Evolutionary conservation across 768 basidiomycete species (phyloP).

Genomic region (Boletellus sp.): DNA sequence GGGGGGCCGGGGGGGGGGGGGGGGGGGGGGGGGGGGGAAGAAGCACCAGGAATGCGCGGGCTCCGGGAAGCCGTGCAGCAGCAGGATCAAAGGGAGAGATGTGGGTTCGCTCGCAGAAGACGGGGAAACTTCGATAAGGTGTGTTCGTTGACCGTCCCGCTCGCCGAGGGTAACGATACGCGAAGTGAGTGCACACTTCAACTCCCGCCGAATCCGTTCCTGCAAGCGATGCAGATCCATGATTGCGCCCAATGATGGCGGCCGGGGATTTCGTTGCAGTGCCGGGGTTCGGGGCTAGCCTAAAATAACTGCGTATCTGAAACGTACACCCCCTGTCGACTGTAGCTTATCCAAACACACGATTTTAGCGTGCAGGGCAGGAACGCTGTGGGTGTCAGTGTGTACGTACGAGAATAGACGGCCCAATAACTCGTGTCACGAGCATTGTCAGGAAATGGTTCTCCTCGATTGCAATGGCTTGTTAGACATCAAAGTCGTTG

Average conservation of each 20-base stretch:
- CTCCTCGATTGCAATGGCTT: conserved; percentile 2
- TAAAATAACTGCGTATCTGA: not conserved
- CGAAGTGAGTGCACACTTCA: conserved; percentile 32
- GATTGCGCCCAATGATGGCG: not conserved
- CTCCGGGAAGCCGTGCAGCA: conserved; percentile 67
- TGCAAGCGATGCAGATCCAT: conserved; percentile 16
- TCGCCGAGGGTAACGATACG: conserved; percentile 43
- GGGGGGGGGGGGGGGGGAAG: conserved; percentile 47
- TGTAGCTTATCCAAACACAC: not conserved
- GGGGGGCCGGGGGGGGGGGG: too few species aligned
- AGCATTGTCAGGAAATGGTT: conserved; percentile 4
- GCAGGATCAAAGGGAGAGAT: conserved; percentile 46
- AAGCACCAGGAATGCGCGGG: conserved; percentile 65
- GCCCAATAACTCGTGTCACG: not conserved
- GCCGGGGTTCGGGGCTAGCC: not conserved
- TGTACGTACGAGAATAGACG: conserved; percentile 12
- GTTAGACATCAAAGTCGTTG: conserved; percentile 1
- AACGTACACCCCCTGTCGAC: not conserved
- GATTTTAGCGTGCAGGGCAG: not conserved
- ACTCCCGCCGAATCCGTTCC: conserved; percentile 21
- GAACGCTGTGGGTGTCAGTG: not conserved
- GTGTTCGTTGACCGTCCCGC: conserved; percentile 39
- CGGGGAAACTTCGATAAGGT: conserved; percentile 48
- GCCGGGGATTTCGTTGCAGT: not conserved
- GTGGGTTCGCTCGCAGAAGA: conserved; percentile 11